Percentiles rank a stretch among this genome's conserved stretches.
These are phyloP conservation scores for Orbilia blumenaviensis DNA, from an alignment of 2,329 filamentous ascomycete genomes.

Conservation along the genomic window DNA sequence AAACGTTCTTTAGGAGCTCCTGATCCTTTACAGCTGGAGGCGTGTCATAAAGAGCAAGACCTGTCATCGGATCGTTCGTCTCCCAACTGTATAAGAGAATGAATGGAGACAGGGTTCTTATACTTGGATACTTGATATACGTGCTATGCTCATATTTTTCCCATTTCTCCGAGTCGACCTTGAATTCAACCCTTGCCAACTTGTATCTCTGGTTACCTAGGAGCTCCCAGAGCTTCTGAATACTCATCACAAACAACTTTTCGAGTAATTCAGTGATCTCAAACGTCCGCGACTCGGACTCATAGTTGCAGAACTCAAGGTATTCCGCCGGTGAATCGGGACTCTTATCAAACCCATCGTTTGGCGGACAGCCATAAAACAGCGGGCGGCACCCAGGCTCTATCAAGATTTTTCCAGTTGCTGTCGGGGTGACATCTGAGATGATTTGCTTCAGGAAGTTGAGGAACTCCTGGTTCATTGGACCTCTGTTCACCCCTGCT, in stretches of 20 bases:
- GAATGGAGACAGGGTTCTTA: too few species aligned
- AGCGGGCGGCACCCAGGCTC: slow-evolving; percentile 12
- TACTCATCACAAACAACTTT: neutral
- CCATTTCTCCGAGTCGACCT: neutral
- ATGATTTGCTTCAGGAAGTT: too few species aligned
- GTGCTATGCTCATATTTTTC: too few species aligned
- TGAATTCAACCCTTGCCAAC: neutral
- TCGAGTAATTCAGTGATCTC: neutral
- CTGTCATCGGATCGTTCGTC: neutral
- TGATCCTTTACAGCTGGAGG: neutral
- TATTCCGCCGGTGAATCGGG: slow-evolving; percentile 2
- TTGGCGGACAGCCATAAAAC: neutral
- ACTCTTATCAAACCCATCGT: too few species aligned
- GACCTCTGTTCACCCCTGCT: too few species aligned
- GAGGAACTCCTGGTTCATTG: too few species aligned
- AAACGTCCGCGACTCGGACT: neutral
- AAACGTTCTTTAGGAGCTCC: neutral
- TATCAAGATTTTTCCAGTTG: too few species aligned
- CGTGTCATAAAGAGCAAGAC: slow-evolving; percentile 16
- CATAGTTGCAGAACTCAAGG: slow-evolving; percentile 34
- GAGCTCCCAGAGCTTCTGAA: neutral
- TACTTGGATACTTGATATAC: too few species aligned
- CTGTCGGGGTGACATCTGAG: too few species aligned
- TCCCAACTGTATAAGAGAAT: slow-evolving; percentile 2
- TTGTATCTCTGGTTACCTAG: neutral